These are phyloP conservation scores for Allantophomopsis cytisporea DNA, from an alignment of 2,329 filamentous ascomycete genomes.

Conservation along the genomic window DNA sequence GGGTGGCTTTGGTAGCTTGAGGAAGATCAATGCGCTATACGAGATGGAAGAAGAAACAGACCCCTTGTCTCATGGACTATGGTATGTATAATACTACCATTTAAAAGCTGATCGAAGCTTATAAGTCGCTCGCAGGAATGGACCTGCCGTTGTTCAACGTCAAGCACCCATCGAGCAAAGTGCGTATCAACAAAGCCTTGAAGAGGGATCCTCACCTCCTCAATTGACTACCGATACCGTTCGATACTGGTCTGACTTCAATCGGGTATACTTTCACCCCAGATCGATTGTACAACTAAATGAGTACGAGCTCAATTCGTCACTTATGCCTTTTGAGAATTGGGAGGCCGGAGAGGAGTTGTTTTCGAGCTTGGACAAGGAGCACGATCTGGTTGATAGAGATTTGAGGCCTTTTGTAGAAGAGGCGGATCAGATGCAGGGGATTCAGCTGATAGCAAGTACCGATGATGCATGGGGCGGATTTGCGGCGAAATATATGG, in stretches of 20 bases:
- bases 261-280: slow-evolving; percentile 83
- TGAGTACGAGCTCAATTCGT: slow-evolving; percentile 74
- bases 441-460: slow-evolving; percentile 62
- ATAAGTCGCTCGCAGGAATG: slow-evolving; percentile 34
- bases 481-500: slow-evolving; percentile 58
- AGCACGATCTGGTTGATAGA: slow-evolving; percentile 80
- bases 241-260: slow-evolving; percentile 97
- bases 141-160: slow-evolving; percentile 53
- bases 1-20: slow-evolving; percentile 77
- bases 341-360: slow-evolving; percentile 64
- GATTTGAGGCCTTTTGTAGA: slow-evolving; percentile 81
- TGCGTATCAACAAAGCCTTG: slow-evolving; percentile 68
- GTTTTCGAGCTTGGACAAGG: slow-evolving; percentile 58
- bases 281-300: slow-evolving; percentile 75
- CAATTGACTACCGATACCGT: slow-evolving; percentile 56
- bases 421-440: slow-evolving; percentile 87
- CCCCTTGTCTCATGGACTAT: slow-evolving; percentile 18
- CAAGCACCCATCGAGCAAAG: slow-evolving; percentile 54
- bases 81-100: slow-evolving; percentile 17
- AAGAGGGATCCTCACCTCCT: slow-evolving; percentile 51
- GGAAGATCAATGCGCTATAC: slow-evolving; percentile 81
- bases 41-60: slow-evolving; percentile 19
- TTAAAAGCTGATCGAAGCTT: too few relatives aligned
- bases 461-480: slow-evolving; percentile 74
- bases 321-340: slow-evolving; percentile 69